These are phyloP conservation scores for Bretschneidera sinensis DNA, from an alignment of 345 rosid genomes.

Conservation along the genomic window DNA sequence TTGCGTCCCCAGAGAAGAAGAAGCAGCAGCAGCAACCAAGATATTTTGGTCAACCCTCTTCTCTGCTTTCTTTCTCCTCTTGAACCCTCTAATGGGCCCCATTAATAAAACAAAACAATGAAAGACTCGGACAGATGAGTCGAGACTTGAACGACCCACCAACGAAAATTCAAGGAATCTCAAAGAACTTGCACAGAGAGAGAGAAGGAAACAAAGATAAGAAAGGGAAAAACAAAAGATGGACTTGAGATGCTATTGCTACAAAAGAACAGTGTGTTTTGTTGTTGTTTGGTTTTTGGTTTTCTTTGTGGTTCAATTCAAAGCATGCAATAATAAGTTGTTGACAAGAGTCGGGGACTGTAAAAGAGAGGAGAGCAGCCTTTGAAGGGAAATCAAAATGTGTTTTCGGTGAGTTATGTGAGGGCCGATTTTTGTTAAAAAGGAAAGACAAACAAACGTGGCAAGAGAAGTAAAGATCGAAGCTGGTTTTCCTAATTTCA, in stretches of 20 bases:
- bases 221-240: not conserved
- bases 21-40: slow-evolving; percentile 30
- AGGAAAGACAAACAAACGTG: too few relatives aligned
- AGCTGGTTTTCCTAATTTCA: not conserved
- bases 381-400: too few relatives aligned
- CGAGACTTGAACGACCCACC: not conserved
- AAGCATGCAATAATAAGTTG: slow-evolving; percentile 5
- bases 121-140: too few relatives aligned
- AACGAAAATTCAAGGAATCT: slow-evolving; percentile 6
- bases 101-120: slow-evolving; percentile 8
- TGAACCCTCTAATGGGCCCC: slow-evolving; percentile 44
- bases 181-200: too few relatives aligned
- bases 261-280: too few relatives aligned
- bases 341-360: too few relatives aligned
- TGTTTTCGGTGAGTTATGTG: too few relatives aligned
- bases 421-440: too few relatives aligned
- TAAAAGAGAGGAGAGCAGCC: too few relatives aligned
- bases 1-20: slow-evolving; percentile 25
- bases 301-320: not conserved
- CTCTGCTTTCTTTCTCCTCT: slow-evolving; percentile 51
- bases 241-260: too few relatives aligned
- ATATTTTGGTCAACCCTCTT: slow-evolving; percentile 62
- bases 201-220: not conserved
- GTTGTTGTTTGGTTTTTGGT: not conserved
- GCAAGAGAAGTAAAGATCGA: too few relatives aligned